These are phyloP conservation scores for Viridothelium virens DNA, from an alignment of 495 filamentous ascomycete genomes.

Conservation along the genomic window DNA sequence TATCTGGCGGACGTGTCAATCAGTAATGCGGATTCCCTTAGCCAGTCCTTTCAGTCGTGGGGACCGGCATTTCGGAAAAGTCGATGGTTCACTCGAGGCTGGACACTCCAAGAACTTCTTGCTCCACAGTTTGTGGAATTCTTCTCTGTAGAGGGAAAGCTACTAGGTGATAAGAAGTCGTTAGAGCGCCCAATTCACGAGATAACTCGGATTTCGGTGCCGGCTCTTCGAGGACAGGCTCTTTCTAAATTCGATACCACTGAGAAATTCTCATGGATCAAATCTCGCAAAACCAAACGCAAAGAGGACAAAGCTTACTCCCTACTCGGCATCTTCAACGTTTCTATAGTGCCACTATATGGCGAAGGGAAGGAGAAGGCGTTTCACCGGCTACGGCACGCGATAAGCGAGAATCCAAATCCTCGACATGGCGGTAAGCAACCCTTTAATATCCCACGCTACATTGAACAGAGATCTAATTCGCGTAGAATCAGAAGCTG, in stretches of 20 bases:
- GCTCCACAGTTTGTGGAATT: conserved; percentile 13
- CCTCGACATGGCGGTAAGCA: background rate
- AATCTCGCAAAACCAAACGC: conserved; percentile 13
- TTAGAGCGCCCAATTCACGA: conserved; percentile 9
- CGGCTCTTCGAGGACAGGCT: conserved; percentile 15
- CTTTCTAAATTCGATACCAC: conserved; percentile 6
- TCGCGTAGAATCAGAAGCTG: background rate
- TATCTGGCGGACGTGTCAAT: conserved; percentile 16
- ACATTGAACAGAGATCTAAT: background rate
- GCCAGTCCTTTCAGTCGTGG: background rate
- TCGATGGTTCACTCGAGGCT: conserved; percentile 18
- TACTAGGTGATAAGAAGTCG: conserved; percentile 13
- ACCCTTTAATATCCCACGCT: background rate
- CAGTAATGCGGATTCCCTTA: background rate
- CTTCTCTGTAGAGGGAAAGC: conserved; percentile 12
- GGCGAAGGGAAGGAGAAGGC: conserved; percentile 16
- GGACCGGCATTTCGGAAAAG: conserved; percentile 11
- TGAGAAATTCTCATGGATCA: conserved; percentile 17
- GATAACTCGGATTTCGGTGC: conserved; percentile 14
- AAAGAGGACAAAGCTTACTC: conserved; percentile 21
- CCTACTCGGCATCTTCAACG: conserved; percentile 20
- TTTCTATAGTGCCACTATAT: conserved; percentile 18
- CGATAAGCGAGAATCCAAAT: conserved; percentile 13
- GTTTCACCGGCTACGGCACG: conserved; percentile 16
- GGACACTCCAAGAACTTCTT: conserved; percentile 17